A percentile compares a stretch with the other conserved stretches of the same genome.
phyloP scores from a whole-genome alignment of 768 basidiomycete genomes.

The Podaxis sp. region DNA sequence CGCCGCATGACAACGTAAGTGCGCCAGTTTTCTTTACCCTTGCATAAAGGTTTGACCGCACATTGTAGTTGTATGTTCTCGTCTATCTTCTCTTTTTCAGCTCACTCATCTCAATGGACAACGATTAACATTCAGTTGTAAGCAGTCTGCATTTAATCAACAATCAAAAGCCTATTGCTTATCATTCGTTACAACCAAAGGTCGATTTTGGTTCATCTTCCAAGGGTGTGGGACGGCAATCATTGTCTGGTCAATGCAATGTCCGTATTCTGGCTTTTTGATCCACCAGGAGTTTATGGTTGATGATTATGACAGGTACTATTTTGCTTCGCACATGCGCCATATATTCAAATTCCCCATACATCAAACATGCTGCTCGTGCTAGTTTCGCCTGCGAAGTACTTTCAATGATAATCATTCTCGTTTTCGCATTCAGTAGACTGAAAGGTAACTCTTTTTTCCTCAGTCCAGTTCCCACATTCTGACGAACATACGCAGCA shows the following conservation, averaged over 20 bases:
- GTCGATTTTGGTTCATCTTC: conserved; percentile 16
- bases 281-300: background rate
- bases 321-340: conserved; percentile 24
- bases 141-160: background rate
- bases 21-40: background rate
- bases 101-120: background rate
- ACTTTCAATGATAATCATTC: conserved; percentile 14
- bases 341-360: conserved; percentile 16
- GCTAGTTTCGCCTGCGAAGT: conserved; percentile 16
- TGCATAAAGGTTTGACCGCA: background rate
- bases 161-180: background rate
- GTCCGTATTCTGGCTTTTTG: conserved; percentile 7
- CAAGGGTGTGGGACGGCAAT: conserved; percentile 19
- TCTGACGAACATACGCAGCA: conserved; percentile 4
- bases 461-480: background rate
- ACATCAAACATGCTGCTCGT: conserved; percentile 10
- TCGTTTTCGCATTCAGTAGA: conserved; percentile 11
- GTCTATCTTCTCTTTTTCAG: background rate
- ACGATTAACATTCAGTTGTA: background rate
- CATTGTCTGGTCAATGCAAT: conserved; percentile 25
- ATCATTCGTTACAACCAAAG: conserved; percentile 9
- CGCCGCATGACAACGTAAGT: background rate
- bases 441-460: conserved; percentile 14
- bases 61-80: background rate
- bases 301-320: conserved; percentile 13